Base-by-base conservation (phyloP, 176 grass and related monocot species). In the Elaeis guineensis region DNA sequence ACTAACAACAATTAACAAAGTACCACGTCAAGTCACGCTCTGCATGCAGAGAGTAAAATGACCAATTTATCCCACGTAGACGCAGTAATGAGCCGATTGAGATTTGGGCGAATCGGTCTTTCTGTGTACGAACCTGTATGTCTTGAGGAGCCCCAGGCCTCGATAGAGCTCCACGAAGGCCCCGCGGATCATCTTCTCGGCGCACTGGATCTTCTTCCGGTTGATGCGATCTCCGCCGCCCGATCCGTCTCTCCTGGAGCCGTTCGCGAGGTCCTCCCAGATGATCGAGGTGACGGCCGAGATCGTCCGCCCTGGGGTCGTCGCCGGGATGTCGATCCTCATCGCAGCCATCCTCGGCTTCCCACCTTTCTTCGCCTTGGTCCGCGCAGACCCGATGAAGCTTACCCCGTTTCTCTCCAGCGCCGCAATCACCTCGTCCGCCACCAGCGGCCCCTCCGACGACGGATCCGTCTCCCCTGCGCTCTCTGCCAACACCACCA, bases 131-230 rank as follows among this genome's bases (percentile, higher is more conserved):
- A 20, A 86, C 92, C 93, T 98, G 69, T 89, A 98, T 29, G 82
- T 89, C 63, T 83, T 98, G 87, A 92, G 87, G 19, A 84, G 70
- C 4, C 83, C 84, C 16, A 98, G 81, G 21, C 84, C 87, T n/a
- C 80, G 63, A 76, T 97, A 88, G 61, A 97, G 84, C n/a, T 76
- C 81, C 39, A 97, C 51, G 79, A 89, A 90, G 17, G 84, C 87
- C 65, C 74, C 81, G 2, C 87, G 81, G 69, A 97, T 85, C 75
- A 80, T 91, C 84, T 97, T 97, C 83, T 97, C 93, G 24, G 93
- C 93, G 70, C 80, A 67, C 87, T 85, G 93, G 4, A 98, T 59
- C 83, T 98, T 98, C 78, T 91, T 98, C 4, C 75, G 78, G 81
- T 82, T 78, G 28, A 91, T 72, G 72, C 75, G 78, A 17, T 86